phyloP scores from a whole-genome alignment of 192 early-diverging fungal species.

The Obelidium mucronatum region DNA sequence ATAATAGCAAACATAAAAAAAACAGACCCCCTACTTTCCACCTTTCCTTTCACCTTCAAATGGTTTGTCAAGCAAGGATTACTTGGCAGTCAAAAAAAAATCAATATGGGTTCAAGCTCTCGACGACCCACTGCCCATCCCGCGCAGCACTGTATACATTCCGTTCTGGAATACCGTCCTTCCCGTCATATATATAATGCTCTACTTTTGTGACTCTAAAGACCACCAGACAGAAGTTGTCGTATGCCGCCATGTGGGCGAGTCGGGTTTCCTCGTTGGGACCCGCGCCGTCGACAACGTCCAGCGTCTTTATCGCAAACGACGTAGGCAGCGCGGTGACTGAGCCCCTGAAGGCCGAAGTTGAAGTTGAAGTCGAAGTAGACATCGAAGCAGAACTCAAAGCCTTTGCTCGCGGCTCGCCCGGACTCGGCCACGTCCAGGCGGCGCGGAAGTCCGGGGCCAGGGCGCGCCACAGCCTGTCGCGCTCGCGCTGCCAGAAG shows the following conservation, averaged over 20 bases:
- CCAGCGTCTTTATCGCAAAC: too few species aligned
- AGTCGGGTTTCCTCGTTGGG: conserved; percentile 60
- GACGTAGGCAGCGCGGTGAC: too few species aligned
- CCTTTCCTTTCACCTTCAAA: too few species aligned
- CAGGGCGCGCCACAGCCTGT: conserved; percentile 64
- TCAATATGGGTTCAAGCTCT: conserved; percentile 51
- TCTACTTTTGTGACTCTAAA: conserved; percentile 72
- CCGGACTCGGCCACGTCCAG: conserved; percentile 74
- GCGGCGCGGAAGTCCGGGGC: conserved; percentile 53
- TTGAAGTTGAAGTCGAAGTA: neutral
- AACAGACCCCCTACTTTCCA: too few species aligned
- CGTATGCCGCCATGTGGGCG: conserved; percentile 73
- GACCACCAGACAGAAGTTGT: conserved; percentile 77
- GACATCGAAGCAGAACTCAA: neutral
- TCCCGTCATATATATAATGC: conserved; percentile 44
- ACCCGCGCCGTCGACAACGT: neutral
- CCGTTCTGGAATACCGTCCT: conserved; percentile 33
- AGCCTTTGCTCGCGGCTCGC: conserved; percentile 50
- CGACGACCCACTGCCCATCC: conserved; percentile 43
- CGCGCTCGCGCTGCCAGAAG: conserved; percentile 74
- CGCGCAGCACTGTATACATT: conserved; percentile 32
- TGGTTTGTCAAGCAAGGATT: too few species aligned
- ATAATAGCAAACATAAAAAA: too few species aligned
- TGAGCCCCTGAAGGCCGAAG: neutral
- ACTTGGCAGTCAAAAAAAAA: too few species aligned